A percentile compares a stretch with the other conserved stretches of the same genome.
These are phyloP conservation scores for Brettanomyces custersianus DNA, from an alignment of 805 yeast genomes.

Conservation along the genomic window DNA sequence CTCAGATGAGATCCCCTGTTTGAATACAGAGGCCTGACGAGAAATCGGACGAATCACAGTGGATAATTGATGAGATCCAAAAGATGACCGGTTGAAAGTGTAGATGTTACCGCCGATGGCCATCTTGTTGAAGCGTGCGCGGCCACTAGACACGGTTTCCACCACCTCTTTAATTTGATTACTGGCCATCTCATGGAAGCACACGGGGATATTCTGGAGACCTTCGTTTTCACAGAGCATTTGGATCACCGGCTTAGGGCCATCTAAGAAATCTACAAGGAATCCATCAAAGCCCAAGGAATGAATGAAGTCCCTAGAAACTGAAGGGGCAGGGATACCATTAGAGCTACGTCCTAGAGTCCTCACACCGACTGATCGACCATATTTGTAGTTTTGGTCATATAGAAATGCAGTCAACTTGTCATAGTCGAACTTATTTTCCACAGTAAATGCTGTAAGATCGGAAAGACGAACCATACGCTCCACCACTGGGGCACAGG, in stretches of 20 bases:
- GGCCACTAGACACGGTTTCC: not conserved
- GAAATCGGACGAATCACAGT: slow-evolving; percentile 28
- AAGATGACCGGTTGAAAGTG: slow-evolving; percentile 46
- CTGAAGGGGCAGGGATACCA: slow-evolving; percentile 6
- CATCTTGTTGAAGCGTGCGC: not conserved
- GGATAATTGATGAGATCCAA: slow-evolving; percentile 51
- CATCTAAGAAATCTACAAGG: slow-evolving; percentile 58
- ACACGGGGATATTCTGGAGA: slow-evolving; percentile 54
- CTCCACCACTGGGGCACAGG: slow-evolving; percentile 48
- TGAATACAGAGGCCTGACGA: slow-evolving; percentile 22
- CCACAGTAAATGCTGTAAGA: slow-evolving; percentile 55
- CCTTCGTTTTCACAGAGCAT: slow-evolving; percentile 56
- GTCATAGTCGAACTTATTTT: slow-evolving; percentile 39
- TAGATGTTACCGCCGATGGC: slow-evolving; percentile 50
- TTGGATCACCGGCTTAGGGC: slow-evolving; percentile 61
- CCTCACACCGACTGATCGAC: slow-evolving; percentile 47
- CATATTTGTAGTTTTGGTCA: slow-evolving; percentile 22
- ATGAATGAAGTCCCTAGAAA: slow-evolving; percentile 21
- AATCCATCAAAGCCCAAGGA: slow-evolving; percentile 73
- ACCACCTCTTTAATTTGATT: slow-evolving; percentile 28
- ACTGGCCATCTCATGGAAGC: slow-evolving; percentile 35
- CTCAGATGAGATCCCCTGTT: slow-evolving; percentile 24
- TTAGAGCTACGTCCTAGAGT: slow-evolving; percentile 21
- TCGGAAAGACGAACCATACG: slow-evolving; percentile 45
- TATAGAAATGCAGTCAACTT: slow-evolving; percentile 34